Evolutionary conservation across 108 stramenopile species (phyloP).

Genomic region (Epithemia pelagica): DNA sequence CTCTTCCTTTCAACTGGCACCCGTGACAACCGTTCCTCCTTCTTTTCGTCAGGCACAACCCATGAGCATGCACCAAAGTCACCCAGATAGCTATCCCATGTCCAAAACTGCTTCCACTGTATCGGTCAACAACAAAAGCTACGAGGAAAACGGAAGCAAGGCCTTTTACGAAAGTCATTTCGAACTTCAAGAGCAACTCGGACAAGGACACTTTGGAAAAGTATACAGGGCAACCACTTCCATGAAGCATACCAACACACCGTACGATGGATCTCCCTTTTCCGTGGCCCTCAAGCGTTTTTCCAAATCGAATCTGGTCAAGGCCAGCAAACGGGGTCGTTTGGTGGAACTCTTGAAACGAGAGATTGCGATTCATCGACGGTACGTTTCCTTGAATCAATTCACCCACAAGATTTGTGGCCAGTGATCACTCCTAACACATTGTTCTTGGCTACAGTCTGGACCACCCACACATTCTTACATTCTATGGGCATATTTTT

Average conservation of each 20-base stretch:
- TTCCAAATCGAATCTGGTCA: not conserved
- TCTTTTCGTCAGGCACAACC: not conserved
- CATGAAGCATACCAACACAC: not conserved
- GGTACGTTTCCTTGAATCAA: not conserved
- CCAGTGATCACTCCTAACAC: too few species aligned
- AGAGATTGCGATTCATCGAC: constrained; percentile 3
- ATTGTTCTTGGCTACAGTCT: not conserved
- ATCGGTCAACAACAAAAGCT: not conserved
- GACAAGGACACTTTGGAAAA: constrained; percentile 6
- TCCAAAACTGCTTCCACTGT: too few species aligned
- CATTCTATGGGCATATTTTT: constrained; percentile 1
- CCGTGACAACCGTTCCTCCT: not conserved
- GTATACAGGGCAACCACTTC: not conserved
- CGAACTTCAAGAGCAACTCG: not conserved
- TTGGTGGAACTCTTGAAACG: not conserved
- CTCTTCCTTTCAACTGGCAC: not conserved
- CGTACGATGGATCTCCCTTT: not conserved
- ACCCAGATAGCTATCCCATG: too few species aligned
- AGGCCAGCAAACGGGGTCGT: not conserved
- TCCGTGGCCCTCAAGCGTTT: constrained; percentile 1
- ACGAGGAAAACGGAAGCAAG: not conserved
- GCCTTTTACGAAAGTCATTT: not conserved
- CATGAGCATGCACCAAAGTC: not conserved
- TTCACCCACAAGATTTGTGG: not conserved
- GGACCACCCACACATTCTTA: constrained; percentile 1